A percentile compares a stretch with the other conserved stretches of the same genome.
phyloP scores from a whole-genome alignment of 305 asterid species.

The Rubia tinctorum region DNA sequence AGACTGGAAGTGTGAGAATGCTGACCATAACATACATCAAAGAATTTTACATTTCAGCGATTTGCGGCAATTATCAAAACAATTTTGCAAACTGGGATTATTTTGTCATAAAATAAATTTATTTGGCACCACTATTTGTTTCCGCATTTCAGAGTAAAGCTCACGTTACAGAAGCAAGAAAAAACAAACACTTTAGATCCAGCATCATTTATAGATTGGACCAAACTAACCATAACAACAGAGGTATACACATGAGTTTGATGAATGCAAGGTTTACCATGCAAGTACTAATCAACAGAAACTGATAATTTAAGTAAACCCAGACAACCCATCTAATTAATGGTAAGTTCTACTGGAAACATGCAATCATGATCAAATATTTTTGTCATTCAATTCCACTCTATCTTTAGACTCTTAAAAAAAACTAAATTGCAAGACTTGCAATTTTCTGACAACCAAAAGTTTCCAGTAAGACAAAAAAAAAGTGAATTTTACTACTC shows the following conservation, averaged over 20 bases:
- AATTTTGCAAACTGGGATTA: neutral
- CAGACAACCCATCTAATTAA: neutral
- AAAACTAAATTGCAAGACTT: neutral
- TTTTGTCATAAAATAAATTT: neutral
- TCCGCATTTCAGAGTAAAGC: neutral
- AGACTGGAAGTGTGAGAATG: neutral
- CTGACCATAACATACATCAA: neutral
- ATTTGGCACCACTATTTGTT: constrained; percentile 2
- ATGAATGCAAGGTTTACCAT: neutral
- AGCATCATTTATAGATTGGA: neutral
- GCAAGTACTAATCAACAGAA: neutral
- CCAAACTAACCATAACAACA: neutral
- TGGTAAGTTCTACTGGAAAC: neutral
- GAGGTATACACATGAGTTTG: neutral
- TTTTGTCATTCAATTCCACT: neutral
- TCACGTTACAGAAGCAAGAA: neutral
- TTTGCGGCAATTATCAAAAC: neutral
- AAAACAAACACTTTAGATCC: neutral
- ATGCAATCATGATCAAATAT: neutral
- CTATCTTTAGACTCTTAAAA: neutral
- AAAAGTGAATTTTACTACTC: neutral
- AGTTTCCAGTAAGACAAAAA: neutral
- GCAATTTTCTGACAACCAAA: neutral
- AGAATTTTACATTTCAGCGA: neutral
- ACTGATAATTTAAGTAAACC: neutral